These are phyloP conservation scores for Panicum miliaceum DNA, from an alignment of 176 grass and related monocot species.

Conservation along the genomic window DNA sequence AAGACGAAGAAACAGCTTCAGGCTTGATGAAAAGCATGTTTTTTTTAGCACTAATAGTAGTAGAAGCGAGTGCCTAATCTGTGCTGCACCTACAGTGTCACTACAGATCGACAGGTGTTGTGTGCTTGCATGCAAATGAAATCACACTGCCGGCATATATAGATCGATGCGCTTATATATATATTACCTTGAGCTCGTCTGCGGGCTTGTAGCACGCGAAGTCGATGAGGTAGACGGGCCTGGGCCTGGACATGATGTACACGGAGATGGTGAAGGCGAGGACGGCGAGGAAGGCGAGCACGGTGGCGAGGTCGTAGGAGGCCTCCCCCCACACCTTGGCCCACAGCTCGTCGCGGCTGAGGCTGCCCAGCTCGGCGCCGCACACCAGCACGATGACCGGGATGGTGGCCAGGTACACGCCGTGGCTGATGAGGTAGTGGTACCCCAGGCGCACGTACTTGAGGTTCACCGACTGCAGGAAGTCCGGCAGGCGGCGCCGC, in stretches of 20 bases:
- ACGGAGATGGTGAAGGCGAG: conserved; percentile 92
- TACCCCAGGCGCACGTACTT: conserved; percentile 95
- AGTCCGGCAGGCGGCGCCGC: conserved; percentile 89
- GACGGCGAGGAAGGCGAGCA: conserved; percentile 85
- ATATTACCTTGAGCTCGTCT: conserved; percentile 85
- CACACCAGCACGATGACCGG: conserved; percentile 86
- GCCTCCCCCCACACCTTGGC: conserved; percentile 89
- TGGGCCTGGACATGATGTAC: conserved; percentile 86
- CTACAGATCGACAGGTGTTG: not conserved
- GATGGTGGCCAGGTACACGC: conserved; percentile 88
- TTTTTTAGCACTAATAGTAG: not conserved
- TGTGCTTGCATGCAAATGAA: conserved; percentile 6
- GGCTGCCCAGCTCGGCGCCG: conserved; percentile 87
- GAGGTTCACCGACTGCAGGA: conserved; percentile 96
- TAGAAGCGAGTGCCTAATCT: not conserved
- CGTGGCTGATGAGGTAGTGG: conserved; percentile 97
- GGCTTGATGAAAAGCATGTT: not conserved
- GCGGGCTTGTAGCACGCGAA: conserved; percentile 90
- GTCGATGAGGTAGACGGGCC: conserved; percentile 95
- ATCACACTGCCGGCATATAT: not conserved
- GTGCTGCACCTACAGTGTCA: conserved; percentile 5
- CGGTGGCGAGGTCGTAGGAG: conserved; percentile 92
- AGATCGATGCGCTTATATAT: too few relatives aligned
- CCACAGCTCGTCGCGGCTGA: conserved; percentile 91
- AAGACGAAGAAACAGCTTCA: not conserved